Evolutionary conservation across 805 yeast species (phyloP), one percentile per base, ranked within the genome.

Genomic region (Helenozyma baotianmanensis): DNA sequence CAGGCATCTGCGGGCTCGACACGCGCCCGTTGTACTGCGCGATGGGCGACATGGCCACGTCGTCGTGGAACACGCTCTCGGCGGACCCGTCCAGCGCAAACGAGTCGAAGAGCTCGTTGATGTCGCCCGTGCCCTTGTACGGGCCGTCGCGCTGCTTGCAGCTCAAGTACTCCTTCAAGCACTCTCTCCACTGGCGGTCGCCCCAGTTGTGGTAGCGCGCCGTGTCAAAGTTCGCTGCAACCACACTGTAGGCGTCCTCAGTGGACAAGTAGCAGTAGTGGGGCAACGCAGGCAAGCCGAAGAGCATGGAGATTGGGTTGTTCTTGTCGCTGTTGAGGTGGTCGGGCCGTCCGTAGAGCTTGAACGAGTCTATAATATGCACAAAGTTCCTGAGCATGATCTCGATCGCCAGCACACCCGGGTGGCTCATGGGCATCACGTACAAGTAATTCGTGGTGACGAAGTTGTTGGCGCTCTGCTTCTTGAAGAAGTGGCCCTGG

Each of bases 261-360:
- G 42, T 40, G 3, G 65, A 49, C 40, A 83, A 49, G 40, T 80
- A 79, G 45, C 77, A 74, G 21, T 78, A 75, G 38, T 72, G 77
- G 3, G 94, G 94, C 47, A 84, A 65, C 14, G 78, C 74, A 4
- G 94, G 94, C 39, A 83, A 64, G 0, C 81, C 90, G 61, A 81
- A 83, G 21, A 86, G 66, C 51, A 86, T 62, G 11, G 90, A 81
- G 21, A 71, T 60, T 27, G 70, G 53, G 45, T 86, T 83, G 2
- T 65, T 51, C 56, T 84, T 86, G 55, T 83, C 84, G 14, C 92
- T 85, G 47, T 73, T 78, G 45, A 86, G 70, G 38, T 82, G 77
- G 33, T 69, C 62, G 1, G 94, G 92, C 44, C 92, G 68, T 7
- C 94, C 94, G 48, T 83, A 83, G 29, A 83, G 54, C 49, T 70